Evolutionary conservation across 352 stramenopile genomes (phyloP), one percentile per base, ranked within the genome.

Genomic region (Pythium phragmitis): DNA sequence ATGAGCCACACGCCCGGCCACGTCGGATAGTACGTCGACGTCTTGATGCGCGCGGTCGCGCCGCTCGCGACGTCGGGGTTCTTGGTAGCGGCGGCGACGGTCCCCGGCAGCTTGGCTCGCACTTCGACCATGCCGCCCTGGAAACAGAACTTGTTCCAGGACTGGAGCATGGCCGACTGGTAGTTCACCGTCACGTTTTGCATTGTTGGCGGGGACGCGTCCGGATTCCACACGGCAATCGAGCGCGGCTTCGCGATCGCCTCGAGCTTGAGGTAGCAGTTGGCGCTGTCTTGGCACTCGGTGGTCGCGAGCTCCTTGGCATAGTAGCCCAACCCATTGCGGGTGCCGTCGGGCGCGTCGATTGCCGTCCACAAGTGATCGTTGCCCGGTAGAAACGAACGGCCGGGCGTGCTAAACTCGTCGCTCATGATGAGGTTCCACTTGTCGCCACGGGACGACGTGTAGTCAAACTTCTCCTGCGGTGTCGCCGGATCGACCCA

Each of bases 71-170:
- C 48, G 42, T 69, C 63, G 4, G 63, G 63, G 49, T 69, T 69
- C 48, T 60, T 60, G 23, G 63, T 60, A 3, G 74, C 73, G 34
- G 82, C 80, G 54, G 76, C 72, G 0, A 77, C 61, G 17, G 88
- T 80, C 7, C 88, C 89, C 4, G 96, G 96, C 8, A 98, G 76
- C 61, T 97, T 88, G 4, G 93, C 87, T 30, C 87, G 79, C 34
- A 98, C 85, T 74, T 98, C 93, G 11, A 99, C 64, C 68, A 98
- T 96, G 12, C 92, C 94, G 47, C 94, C 92, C 42, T 94, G 95
- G 69, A 97, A 98, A 72, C 91, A 98, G 61, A 98, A 98, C 73
- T 98, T 98, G 79, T 98, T 95, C 94, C 94, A 98, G 36, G 69
- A 76, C 67, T 97, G 92, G 8, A 98, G 39, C 90, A 98, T 98